Conservation (phyloP, 2,329 filamentous ascomycete species). For the Thielaviopsis euricoi region DNA sequence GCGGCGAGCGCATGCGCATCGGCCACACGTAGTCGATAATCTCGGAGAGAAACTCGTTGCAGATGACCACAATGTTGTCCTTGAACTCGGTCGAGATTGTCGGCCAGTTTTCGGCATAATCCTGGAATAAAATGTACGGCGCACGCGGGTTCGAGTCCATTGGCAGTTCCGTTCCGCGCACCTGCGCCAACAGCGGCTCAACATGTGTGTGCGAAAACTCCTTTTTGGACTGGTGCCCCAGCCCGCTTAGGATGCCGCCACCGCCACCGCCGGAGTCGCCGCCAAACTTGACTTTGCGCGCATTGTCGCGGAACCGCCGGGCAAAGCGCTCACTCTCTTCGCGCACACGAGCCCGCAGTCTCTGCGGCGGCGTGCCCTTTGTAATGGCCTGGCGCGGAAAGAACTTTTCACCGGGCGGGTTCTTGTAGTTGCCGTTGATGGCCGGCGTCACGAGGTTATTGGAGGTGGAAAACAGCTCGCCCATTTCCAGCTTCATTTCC, state of each 20-base stretch:
- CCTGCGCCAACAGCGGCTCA: constrained; percentile 31
- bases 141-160: constrained; percentile 36
- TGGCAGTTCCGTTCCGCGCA: constrained; percentile 34
- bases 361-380: constrained; percentile 33
- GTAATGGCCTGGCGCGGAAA: constrained; percentile 32
- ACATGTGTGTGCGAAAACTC: constrained; percentile 32
- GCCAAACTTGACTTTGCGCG: constrained; percentile 30
- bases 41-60: constrained; percentile 35
- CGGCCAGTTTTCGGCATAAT: constrained; percentile 35
- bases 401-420: constrained; percentile 33
- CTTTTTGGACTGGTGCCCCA: constrained; percentile 26
- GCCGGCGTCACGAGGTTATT: constrained; percentile 37
- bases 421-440: constrained; percentile 39
- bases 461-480: constrained; percentile 33
- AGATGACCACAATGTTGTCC: constrained; percentile 36
- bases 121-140: constrained; percentile 37
- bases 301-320: constrained; percentile 30
- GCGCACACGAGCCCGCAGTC: constrained; percentile 32
- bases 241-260: constrained; percentile 15
- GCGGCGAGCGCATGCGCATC: constrained; percentile 32
- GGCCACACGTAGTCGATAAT: constrained; percentile 35
- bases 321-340: constrained; percentile 36
- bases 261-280: constrained; percentile 11
- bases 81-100: constrained; percentile 36
- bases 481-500: constrained; percentile 37